Conservation (phyloP, 768 basidiomycete species). For the Dacryopinax spathularia region DNA sequence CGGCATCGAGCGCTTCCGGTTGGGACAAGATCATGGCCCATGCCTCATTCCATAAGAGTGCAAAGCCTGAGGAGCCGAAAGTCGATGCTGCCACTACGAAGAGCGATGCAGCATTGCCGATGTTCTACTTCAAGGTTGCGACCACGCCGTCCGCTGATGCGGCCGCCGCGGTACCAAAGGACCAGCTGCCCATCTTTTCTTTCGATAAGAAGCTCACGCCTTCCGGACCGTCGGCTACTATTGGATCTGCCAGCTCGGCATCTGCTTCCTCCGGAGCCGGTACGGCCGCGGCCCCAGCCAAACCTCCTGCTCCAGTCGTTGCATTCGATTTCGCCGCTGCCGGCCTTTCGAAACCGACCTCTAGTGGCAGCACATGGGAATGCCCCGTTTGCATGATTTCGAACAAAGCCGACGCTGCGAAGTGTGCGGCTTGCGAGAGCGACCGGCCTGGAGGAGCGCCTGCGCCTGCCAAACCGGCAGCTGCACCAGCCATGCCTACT, state of each 20-base stretch:
- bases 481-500: neutral
- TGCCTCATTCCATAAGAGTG: neutral
- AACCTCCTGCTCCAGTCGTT: neutral
- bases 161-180: neutral
- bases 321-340: constrained; percentile 11
- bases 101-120: neutral
- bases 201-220: neutral
- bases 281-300: neutral
- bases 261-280: neutral
- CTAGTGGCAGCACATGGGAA: constrained; percentile 7
- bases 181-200: neutral
- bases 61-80: neutral
- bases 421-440: constrained; percentile 9
- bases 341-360: constrained; percentile 1
- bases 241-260: neutral
- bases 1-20: neutral
- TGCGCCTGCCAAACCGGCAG: neutral
- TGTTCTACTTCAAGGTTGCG: neutral
- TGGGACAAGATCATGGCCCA: neutral
- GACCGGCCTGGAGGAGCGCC: constrained; percentile 4
- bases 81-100: neutral
- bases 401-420: constrained; percentile 1
- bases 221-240: neutral
- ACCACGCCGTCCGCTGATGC: neutral
- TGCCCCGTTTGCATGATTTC: constrained; percentile 7